Base-by-base conservation (phyloP, 2,329 filamentous ascomycete genomes). In the Neopestalotiopsis rosae region DNA sequence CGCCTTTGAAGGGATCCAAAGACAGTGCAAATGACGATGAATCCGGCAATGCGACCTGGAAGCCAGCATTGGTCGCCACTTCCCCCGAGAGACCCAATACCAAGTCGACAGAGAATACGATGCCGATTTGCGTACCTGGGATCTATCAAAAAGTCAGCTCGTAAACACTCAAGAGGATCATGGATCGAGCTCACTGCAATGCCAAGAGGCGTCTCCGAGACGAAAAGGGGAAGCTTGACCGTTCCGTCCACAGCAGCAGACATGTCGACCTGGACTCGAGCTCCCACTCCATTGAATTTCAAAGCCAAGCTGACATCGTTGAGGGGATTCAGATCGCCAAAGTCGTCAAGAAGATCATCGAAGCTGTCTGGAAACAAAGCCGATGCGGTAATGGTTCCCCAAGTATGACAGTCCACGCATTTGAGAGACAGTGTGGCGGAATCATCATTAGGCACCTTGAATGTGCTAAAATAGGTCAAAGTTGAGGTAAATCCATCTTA, bases 221-320 rank as follows among this genome's bases (percentile, higher is more conserved):
- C 68, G 34, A 75, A 70, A 3, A 77, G 57, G 17, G 75, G 74
- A 2, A 76, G 17, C 1, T 70, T 67, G 61, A 75, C 74, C 30
- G 72, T 67, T 14, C 72, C 72, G 12, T 69, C 66, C 5, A 65
- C 67, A 2, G 49, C 68, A 1, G 72, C 71, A 1, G 68, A 67
- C 40, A 76, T 17, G 34, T 70, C 70, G 1, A 77, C 42, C n/a
- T 76, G 69, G 14, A 77, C 65, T 10, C 70, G 69, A 2, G 72
- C 75, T 12, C 74, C 73, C 13, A 76, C 75, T 7, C 76, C 76
- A 17, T 74, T 70, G 70, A 77, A 77, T 13, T 68, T 70, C 17
- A 77, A 61, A 0, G 71, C 71, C 4, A 77, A 30, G 49, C 71
- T 71, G 30, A 74, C 72, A 4, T 74, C 68, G 57, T 75, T 71